Percentiles rank a stretch among this genome's conserved stretches.
phyloP scores from a whole-genome alignment of 768 basidiomycete species.

The Leccinum rimulosum region DNA sequence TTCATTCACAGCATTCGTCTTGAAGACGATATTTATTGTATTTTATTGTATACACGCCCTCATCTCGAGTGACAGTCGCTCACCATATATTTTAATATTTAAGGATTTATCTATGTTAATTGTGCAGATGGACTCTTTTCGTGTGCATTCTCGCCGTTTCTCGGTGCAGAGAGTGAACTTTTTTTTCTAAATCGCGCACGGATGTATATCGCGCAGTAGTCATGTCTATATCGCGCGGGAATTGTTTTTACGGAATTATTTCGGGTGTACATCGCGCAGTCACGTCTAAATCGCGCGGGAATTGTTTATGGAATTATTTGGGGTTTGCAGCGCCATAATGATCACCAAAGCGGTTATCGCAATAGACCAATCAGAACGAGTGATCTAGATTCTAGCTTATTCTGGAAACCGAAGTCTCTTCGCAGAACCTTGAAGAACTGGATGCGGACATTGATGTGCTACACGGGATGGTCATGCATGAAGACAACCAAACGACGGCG shows the following conservation, averaged over 20 bases:
- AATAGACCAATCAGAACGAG: conserved; percentile 54
- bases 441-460: conserved; percentile 58
- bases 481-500: conserved; percentile 44
- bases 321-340: too few relatives aligned
- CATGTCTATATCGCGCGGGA: too few relatives aligned
- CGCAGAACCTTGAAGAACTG: conserved; percentile 54
- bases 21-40: conserved; percentile 22
- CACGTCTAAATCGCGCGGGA: too few relatives aligned
- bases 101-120: conserved; percentile 33
- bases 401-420: conserved; percentile 64
- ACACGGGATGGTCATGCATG: conserved; percentile 58
- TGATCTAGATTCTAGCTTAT: conserved; percentile 57
- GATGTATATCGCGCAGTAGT: too few relatives aligned
- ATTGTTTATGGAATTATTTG: too few relatives aligned
- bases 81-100: conserved; percentile 21
- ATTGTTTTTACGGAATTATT: too few relatives aligned
- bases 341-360: conserved; percentile 51
- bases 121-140: too few relatives aligned
- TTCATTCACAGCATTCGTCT: conserved; percentile 28
- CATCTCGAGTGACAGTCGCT: conserved; percentile 5
- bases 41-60: conserved; percentile 15
- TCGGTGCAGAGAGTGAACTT: too few relatives aligned
- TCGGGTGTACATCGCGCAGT: too few relatives aligned
- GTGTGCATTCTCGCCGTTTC: too few relatives aligned
- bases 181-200: too few relatives aligned